Conservation (phyloP, 306 rosid genomes). For the Glycine soja region DNA sequence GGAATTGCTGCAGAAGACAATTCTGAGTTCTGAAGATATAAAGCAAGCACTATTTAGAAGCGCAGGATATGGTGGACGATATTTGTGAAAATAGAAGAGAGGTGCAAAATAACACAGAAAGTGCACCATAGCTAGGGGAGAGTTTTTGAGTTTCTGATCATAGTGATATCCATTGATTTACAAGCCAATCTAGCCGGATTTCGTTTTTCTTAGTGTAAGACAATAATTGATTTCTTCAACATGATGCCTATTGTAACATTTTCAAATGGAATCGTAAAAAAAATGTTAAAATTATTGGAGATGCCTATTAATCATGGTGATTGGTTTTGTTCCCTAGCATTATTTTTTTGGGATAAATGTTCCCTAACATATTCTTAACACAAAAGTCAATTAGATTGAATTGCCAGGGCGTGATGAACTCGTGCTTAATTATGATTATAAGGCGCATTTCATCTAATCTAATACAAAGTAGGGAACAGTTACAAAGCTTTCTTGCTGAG, state of each 20-base stretch:
- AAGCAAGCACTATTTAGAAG: constrained; percentile 75
- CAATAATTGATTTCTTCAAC: constrained; percentile 49
- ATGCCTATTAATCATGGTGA: background rate
- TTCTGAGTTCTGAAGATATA: constrained; percentile 62
- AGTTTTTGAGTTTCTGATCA: constrained; percentile 14
- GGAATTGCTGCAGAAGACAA: constrained; percentile 60
- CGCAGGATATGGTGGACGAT: constrained; percentile 88
- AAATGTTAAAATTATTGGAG: constrained; percentile 38
- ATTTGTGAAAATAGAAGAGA: constrained; percentile 51
- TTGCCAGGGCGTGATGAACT: constrained; percentile 13
- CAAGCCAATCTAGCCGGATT: constrained; percentile 22
- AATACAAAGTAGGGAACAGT: background rate
- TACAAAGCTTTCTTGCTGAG: background rate
- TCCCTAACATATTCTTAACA: background rate
- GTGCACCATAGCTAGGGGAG: constrained; percentile 18
- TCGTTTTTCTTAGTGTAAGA: background rate
- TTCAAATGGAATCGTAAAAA: background rate
- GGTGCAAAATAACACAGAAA: constrained; percentile 6
- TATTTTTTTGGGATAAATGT: too few relatives aligned
- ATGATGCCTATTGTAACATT: background rate
- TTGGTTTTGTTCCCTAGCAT: constrained; percentile 18
- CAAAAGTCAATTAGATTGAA: constrained; percentile 7
- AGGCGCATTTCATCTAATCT: background rate
- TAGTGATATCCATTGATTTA: constrained; percentile 40
- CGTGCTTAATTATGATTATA: constrained; percentile 2